phyloP scores from a whole-genome alignment of 768 basidiomycete genomes.

The Lanmaoa pseudosensibilis region DNA sequence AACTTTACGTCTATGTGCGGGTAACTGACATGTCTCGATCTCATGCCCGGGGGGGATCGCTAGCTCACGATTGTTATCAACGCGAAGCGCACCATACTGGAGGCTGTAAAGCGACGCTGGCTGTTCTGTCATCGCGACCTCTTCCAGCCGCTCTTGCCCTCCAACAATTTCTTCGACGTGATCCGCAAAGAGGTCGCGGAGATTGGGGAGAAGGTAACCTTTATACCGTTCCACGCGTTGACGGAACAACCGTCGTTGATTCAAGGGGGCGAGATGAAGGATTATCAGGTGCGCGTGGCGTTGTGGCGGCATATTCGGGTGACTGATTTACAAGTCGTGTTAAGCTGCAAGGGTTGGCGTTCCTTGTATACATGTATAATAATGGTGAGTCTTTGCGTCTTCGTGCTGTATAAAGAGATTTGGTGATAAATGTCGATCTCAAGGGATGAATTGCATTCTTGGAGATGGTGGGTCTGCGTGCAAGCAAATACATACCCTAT shows the following conservation, averaged over 20 bases:
- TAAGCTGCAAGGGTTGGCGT: constrained; percentile 62
- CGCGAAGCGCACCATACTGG: constrained; percentile 37
- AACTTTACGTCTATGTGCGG: background rate
- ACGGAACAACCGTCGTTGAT: constrained; percentile 52
- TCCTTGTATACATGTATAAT: constrained; percentile 63
- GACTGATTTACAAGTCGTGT: background rate
- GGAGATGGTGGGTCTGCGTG: constrained; percentile 54
- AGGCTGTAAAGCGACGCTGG: constrained; percentile 47
- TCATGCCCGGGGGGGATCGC: background rate
- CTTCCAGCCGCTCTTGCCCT: constrained; percentile 49
- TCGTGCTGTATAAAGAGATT: background rate
- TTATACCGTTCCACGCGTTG: constrained; percentile 39
- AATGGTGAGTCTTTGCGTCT: constrained; percentile 49
- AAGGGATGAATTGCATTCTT: constrained; percentile 69
- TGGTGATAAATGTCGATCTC: background rate
- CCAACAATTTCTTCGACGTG: constrained; percentile 39
- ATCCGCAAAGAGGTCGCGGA: constrained; percentile 35
- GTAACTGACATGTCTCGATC: background rate
- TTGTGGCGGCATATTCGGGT: background rate
- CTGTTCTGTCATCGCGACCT: constrained; percentile 43
- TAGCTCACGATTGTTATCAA: constrained; percentile 45
- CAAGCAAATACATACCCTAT: background rate
- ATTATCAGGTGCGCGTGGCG: constrained; percentile 55
- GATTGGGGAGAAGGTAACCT: constrained; percentile 26
- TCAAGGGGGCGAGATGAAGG: constrained; percentile 62